Conservation (phyloP, 345 rosid species). For the Brassica incana region DNA sequence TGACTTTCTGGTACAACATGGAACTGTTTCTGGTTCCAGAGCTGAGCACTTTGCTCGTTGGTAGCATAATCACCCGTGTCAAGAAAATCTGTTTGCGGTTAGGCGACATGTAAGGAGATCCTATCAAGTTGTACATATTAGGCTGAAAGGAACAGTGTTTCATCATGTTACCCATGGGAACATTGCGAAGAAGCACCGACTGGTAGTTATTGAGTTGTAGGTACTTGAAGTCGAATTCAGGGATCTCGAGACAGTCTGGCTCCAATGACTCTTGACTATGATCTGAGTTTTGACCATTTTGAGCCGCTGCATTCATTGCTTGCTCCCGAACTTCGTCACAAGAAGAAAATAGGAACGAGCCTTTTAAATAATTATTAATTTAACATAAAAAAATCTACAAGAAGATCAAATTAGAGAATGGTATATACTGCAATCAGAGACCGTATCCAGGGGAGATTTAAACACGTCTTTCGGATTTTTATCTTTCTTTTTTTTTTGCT, state of each 20-base stretch:
- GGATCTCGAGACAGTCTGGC: constrained; percentile 47
- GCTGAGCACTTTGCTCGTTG: constrained; percentile 9
- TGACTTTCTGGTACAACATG: constrained; percentile 39
- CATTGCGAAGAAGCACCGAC: constrained; percentile 9
- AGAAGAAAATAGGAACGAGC: constrained; percentile 18
- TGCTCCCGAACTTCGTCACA: constrained; percentile 47
- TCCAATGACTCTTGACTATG: constrained; percentile 42
- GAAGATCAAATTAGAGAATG: constrained; percentile 3
- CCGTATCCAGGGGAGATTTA: constrained; percentile 21
- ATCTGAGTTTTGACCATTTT: constrained; percentile 33
- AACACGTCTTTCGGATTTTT: neutral
- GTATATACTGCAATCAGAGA: neutral
- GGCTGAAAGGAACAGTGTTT: constrained; percentile 12
- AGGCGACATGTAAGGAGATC: constrained; percentile 22
- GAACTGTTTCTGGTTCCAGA: constrained; percentile 33
- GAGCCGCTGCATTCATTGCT: constrained; percentile 42
- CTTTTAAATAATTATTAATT: constrained; percentile 3
- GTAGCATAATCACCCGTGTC: neutral
- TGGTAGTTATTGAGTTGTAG: constrained; percentile 37
- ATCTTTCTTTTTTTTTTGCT: neutral
- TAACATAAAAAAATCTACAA: neutral
- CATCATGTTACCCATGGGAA: neutral
- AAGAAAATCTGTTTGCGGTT: neutral
- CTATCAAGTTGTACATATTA: constrained; percentile 8
- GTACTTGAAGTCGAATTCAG: constrained; percentile 47